phyloP scores from a whole-genome alignment of 2,329 filamentous ascomycete species.

The Monilinia fructigena region DNA sequence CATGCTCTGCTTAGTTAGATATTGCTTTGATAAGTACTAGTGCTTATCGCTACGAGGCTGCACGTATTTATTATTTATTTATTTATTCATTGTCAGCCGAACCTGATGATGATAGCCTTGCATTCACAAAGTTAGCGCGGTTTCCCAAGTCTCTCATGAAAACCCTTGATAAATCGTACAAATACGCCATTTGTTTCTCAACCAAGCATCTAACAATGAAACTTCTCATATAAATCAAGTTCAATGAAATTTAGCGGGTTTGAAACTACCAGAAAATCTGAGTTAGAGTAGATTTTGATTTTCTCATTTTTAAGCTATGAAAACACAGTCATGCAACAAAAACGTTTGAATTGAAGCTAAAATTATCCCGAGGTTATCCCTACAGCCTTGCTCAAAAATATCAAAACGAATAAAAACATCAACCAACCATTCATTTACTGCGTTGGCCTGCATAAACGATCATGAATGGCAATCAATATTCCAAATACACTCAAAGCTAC shows the following conservation, averaged over 20 bases:
- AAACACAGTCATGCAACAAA: background rate
- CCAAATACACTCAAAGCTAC: slow-evolving; percentile 47
- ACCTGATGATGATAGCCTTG: background rate
- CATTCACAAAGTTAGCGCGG: background rate
- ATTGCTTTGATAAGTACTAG: background rate
- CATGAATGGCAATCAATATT: slow-evolving; percentile 39
- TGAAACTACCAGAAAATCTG: background rate
- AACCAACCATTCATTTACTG: background rate
- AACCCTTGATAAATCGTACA: background rate
- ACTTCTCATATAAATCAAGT: background rate
- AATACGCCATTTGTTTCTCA: background rate
- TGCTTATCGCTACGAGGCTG: background rate
- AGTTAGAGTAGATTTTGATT: background rate
- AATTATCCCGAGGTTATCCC: background rate
- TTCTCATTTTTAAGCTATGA: background rate
- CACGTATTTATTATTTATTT: too few species aligned
- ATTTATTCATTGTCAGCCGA: too few species aligned
- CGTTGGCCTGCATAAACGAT: background rate
- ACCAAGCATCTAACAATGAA: background rate
- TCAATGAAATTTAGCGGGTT: background rate
- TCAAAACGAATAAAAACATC: background rate
- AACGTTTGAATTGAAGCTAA: background rate
- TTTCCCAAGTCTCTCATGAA: background rate
- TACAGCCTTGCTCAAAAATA: background rate
- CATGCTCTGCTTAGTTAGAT: background rate